Conservation (phyloP, 306 rosid genomes). For the Calophaca sinica region DNA sequence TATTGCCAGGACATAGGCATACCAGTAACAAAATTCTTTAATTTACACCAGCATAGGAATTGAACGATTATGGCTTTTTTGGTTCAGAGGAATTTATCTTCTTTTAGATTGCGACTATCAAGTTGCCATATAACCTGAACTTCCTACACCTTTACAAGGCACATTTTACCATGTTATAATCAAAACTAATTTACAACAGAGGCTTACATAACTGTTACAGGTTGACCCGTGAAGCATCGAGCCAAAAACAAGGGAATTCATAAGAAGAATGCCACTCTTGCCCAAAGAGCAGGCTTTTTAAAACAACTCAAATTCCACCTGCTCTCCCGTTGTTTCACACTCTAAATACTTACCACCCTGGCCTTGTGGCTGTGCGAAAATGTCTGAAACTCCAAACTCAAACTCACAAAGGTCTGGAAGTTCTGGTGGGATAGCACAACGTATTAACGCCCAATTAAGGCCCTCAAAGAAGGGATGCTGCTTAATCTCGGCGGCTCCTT, state of each 20-base stretch:
- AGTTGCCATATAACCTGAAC: slow-evolving; percentile 43
- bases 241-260: slow-evolving; percentile 39
- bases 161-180: slow-evolving; percentile 41
- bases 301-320: slow-evolving; percentile 87
- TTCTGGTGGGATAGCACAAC: slow-evolving; percentile 83
- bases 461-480: slow-evolving; percentile 92
- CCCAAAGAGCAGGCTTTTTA: slow-evolving; percentile 47
- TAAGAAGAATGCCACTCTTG: slow-evolving; percentile 44
- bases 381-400: slow-evolving; percentile 62
- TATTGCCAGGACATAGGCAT: slow-evolving; percentile 1
- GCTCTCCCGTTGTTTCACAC: slow-evolving; percentile 69
- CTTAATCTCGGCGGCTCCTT: slow-evolving; percentile 90
- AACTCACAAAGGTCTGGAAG: slow-evolving; percentile 69
- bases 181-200: slow-evolving; percentile 66
- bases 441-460: slow-evolving; percentile 88
- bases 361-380: slow-evolving; percentile 59
- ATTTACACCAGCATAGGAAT: background rate
- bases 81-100: slow-evolving; percentile 18
- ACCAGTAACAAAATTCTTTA: background rate
- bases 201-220: slow-evolving; percentile 55
- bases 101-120: slow-evolving; percentile 26
- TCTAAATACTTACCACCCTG: slow-evolving; percentile 59
- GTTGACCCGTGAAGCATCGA: slow-evolving; percentile 36
- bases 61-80: slow-evolving; percentile 12
- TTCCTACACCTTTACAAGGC: slow-evolving; percentile 44